Evolutionary conservation across 768 basidiomycete genomes (phyloP), one percentile per base, ranked within the genome.

Genomic region (Hericium rajendrae): DNA sequence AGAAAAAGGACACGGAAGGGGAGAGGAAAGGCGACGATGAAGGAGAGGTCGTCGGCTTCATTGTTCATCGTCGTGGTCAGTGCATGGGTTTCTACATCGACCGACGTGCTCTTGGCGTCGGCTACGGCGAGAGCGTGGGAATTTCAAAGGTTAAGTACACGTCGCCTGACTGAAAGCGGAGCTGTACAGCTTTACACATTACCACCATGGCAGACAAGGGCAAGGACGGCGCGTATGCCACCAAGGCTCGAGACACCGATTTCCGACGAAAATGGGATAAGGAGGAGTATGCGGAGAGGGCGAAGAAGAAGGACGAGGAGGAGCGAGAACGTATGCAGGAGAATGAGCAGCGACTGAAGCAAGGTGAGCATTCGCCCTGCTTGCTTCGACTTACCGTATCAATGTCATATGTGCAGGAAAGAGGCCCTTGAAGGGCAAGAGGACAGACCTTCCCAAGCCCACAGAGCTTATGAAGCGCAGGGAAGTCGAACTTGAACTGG

Each of bases 401-500:
- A 40, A 20, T 40, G 32, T 39, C 50, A 40, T 32, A 46, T 52
- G 46, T 18, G 22, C 68, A 93, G 94, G 94, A 50, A 94, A 94
- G 76, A 83, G 82, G 64, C 91, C 91, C 5, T 72, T 85, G 11
- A 85, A 80, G 63, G 81, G 80, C 13, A 73, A 75, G 57, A 82
- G 80, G 55, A 84, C 86, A 40, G 90, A 95, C 63, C 71, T 95
- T 2, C 95, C 97, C 0, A 94, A 93, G 67, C 90, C 97, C 2
- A 98, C 94, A 2, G 86, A 97, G 65, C 80, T 91, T 56, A 89
- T 97, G 85, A 84, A 97, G 68, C 86, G 84, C 63, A 86, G 97
- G 48, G 93, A 93, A 39, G 76, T 71, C 0, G 80, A 89, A 22
- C 75, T 99, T 8, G 93, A 92, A 54, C 83, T 99, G 24, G 92